Conservation (phyloP, 2,329 filamentous ascomycete species). For the Pseudocercospora musae region DNA sequence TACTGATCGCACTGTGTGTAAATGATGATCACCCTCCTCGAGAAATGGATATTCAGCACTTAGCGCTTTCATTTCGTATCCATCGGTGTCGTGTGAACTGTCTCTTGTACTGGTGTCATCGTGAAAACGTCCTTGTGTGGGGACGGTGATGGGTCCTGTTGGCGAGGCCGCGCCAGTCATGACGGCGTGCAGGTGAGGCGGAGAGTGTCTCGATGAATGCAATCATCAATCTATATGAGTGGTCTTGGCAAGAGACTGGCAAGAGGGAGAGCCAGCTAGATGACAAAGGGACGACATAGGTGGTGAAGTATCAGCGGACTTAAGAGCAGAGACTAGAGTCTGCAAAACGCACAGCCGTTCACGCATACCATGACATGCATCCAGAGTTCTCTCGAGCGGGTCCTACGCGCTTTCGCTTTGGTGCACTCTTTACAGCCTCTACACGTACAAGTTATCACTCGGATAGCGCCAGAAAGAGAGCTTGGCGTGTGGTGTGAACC, state of each 20-base stretch:
- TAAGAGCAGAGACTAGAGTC: not conserved
- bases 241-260: not conserved
- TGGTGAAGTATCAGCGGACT: not conserved
- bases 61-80: not conserved
- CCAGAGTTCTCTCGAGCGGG: too few relatives aligned
- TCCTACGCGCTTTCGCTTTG: too few relatives aligned
- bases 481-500: not conserved
- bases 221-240: not conserved
- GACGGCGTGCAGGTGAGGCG: not conserved
- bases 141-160: not conserved
- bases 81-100: not conserved
- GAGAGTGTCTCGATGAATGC: not conserved
- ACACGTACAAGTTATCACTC: too few relatives aligned
- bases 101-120: not conserved
- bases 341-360: too few relatives aligned
- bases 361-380: too few relatives aligned
- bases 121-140: not conserved
- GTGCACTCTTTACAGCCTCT: too few relatives aligned
- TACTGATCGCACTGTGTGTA: not conserved
- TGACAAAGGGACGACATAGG: not conserved
- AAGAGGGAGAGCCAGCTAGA: not conserved
- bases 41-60: not conserved
- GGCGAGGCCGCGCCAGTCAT: not conserved
- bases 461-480: not conserved
- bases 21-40: not conserved